phyloP scores from a whole-genome alignment of 2,329 filamentous ascomycete genomes.

The Fusarium armeniacum region DNA sequence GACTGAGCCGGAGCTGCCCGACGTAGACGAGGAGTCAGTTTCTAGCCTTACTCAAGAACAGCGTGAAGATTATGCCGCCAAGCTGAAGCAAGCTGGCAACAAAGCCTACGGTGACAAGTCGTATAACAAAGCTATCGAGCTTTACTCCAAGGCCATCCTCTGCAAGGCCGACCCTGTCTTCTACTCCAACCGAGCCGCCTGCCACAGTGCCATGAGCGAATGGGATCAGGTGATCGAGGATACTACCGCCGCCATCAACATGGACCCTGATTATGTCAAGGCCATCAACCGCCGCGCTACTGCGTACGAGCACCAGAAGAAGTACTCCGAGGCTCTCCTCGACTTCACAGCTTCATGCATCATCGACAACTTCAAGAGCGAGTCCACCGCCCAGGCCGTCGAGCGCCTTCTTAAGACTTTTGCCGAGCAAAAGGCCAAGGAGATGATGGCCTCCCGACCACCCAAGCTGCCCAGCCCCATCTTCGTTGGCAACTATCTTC shows the following conservation, averaged over 20 bases:
- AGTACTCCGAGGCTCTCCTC: constrained; percentile 92
- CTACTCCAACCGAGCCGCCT: constrained; percentile 98
- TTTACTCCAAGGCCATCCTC: constrained; percentile 95
- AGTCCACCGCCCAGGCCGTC: constrained; percentile 87
- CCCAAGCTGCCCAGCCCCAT: constrained; percentile 94
- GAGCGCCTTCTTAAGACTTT: constrained; percentile 97
- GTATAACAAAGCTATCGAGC: constrained; percentile 91
- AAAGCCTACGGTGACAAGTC: constrained; percentile 96
- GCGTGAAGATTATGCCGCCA: constrained; percentile 87
- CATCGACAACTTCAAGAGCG: constrained; percentile 96
- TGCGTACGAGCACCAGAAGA: constrained; percentile 93
- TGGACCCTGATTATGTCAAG: constrained; percentile 97
- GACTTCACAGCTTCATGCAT: constrained; percentile 99
- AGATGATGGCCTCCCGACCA: constrained; percentile 85
- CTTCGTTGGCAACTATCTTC: constrained; percentile 98
- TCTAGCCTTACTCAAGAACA: constrained; percentile 70
- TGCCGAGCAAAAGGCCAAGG: constrained; percentile 92
- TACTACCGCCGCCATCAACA: constrained; percentile 91
- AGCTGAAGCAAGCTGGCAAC: constrained; percentile 95
- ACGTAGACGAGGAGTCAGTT: constrained; percentile 72
- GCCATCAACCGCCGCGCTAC: constrained; percentile 96
- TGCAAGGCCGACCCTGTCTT: constrained; percentile 98
- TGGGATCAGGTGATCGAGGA: constrained; percentile 98
- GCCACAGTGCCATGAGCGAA: constrained; percentile 91
- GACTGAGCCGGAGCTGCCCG: constrained; percentile 76